These are phyloP conservation scores for Laetiporus sulphureus DNA, from an alignment of 1,284 basidiomycete genomes.

Conservation along the genomic window DNA sequence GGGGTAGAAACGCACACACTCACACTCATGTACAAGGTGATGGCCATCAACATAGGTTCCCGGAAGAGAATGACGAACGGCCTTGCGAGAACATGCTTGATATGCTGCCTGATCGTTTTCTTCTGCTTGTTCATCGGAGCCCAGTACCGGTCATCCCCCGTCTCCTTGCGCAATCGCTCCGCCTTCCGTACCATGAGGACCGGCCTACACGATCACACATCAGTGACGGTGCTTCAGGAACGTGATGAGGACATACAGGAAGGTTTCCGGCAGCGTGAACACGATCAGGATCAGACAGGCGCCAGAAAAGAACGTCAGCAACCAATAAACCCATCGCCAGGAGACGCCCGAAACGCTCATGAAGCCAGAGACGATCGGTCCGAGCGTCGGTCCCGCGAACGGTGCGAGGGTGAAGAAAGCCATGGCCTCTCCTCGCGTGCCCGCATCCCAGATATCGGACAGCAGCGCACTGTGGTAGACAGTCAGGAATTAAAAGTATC, in stretches of 20 bases:
- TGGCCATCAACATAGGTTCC: constrained; percentile 40
- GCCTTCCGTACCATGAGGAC: constrained; percentile 36
- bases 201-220: constrained; percentile 26
- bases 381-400: constrained; percentile 67
- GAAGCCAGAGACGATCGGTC: constrained; percentile 61
- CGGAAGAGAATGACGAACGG: constrained; percentile 36
- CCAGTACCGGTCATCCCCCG: constrained; percentile 52
- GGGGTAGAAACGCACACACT: constrained; percentile 5
- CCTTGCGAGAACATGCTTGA: constrained; percentile 29
- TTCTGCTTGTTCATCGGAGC: constrained; percentile 30
- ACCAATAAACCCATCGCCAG: constrained; percentile 78
- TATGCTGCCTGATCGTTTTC: constrained; percentile 24
- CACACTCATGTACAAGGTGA: constrained; percentile 41
- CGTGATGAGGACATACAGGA: constrained; percentile 30
- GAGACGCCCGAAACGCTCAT: constrained; percentile 39
- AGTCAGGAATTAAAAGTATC: background rate
- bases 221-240: background rate
- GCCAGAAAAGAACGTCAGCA: constrained; percentile 60
- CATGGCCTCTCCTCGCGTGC: constrained; percentile 29
- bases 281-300: constrained; percentile 44
- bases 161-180: constrained; percentile 30
- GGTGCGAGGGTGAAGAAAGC: constrained; percentile 45
- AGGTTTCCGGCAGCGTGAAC: constrained; percentile 75
- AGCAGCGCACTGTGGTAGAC: constrained; percentile 23
- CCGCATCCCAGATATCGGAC: constrained; percentile 30